Evolutionary conservation across 1,139 yeast genomes (phyloP).

Genomic region (Scheffersomyces parashehatae): DNA sequence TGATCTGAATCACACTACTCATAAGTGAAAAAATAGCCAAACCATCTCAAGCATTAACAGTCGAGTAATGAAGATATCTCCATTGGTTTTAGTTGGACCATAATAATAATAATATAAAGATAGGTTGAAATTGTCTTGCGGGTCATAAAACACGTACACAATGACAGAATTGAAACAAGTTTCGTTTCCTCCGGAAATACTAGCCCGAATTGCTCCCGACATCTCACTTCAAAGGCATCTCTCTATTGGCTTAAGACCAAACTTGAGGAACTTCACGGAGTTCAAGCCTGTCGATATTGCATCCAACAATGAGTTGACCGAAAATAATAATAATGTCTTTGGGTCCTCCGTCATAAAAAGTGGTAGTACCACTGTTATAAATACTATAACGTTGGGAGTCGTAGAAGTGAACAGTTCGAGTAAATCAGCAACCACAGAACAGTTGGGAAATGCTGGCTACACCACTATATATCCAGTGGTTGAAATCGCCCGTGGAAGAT

Average conservation of each 20-base stretch:
- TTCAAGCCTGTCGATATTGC: conserved; percentile 59
- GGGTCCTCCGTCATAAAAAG: conserved; percentile 74
- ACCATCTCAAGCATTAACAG: too few species aligned
- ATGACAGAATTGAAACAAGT: conserved; percentile 34
- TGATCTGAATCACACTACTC: too few species aligned
- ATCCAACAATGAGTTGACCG: conserved; percentile 38
- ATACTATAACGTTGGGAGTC: conserved; percentile 73
- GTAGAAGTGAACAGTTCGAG: conserved; percentile 48
- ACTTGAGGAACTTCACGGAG: conserved; percentile 69
- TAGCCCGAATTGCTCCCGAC: conserved; percentile 86
- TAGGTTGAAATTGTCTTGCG: too few species aligned
- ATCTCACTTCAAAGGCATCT: conserved; percentile 78
- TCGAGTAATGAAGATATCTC: too few species aligned
- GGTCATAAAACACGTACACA: too few species aligned
- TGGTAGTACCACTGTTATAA: conserved; percentile 76
- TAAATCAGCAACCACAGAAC: conserved; percentile 5
- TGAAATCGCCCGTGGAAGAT: conserved; percentile 73
- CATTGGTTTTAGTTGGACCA: too few species aligned
- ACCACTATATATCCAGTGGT: conserved; percentile 74
- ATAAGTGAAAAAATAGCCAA: too few species aligned
- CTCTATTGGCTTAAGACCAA: conserved; percentile 70
- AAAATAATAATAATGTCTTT: conserved; percentile 40
- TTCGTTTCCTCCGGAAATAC: conserved; percentile 75
- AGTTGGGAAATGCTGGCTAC: conserved; percentile 14
- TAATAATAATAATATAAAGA: too few species aligned